Evolutionary conservation across 768 basidiomycete species (phyloP), one percentile per base, ranked within the genome.

Genomic region (Podaxis mareebaensis): DNA sequence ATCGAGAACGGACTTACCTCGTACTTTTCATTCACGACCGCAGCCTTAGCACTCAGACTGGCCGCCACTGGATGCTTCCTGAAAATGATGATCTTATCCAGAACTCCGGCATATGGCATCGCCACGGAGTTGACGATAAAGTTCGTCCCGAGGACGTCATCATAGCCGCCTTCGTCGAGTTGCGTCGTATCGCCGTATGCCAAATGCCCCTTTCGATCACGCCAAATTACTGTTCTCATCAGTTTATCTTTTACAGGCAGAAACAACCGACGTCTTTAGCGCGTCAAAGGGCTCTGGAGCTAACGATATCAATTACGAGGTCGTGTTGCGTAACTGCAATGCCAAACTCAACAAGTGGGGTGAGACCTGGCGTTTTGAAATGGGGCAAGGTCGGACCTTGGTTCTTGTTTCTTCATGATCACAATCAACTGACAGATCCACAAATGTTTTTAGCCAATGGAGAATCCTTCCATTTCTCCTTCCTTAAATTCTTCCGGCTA

Each of bases 21-120:
- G 91, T 95, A 13, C 76, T 95, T 13, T 95, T 91, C 69, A 88
- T 92, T 48, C 93, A 95, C 69, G 92, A 95, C 74, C 88, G 92
- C 59, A 91, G 89, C 69, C 81, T 94, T 52, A 90, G 88, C 75
- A 93, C 90, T 74, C 92, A 94, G 74, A 93, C 92, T 1, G 93
- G 92, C 53, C 81, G 90, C 48, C 87, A 85, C 64, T 93, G 91
- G 91, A 94, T 94, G 93, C 81, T 95, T 20, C 91, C 90, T 8
- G 92, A 93, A 78, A 90, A 91, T 70, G 61, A 62, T 38, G 91
- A 93, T 60, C 81, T 93, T 63, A 83, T 93, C 64, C 82, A 88
- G 64, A 81, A 90, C 68, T 83, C 89, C 3, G 76, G 73, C 40
- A 81, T 79, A 24, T 95, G 93, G 92, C 92, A 93, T 71, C 82